Conservation (phyloP, 805 yeast genomes). For the Yarrowia divulgata region DNA sequence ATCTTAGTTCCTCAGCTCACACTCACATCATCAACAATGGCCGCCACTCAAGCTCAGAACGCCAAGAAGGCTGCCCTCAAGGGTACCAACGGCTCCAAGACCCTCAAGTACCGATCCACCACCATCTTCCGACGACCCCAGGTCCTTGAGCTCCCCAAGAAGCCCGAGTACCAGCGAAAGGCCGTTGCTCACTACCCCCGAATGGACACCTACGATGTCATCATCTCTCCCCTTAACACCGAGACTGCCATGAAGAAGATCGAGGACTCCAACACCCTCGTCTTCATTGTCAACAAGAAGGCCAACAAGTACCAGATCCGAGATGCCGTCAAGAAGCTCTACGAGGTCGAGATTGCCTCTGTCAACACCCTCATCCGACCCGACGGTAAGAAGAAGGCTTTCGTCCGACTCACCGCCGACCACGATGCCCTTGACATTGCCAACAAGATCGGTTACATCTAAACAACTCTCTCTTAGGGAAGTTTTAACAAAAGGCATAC, state of each 20-base stretch:
- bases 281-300: slow-evolving; percentile 96
- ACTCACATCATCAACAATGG: slow-evolving; percentile 45
- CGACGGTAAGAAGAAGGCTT: slow-evolving; percentile 99
- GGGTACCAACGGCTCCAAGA: slow-evolving; percentile 93
- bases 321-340: slow-evolving; percentile 96
- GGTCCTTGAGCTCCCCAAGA: slow-evolving; percentile 91
- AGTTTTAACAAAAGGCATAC: slow-evolving; percentile 4
- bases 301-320: slow-evolving; percentile 99
- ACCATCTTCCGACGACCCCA: slow-evolving; percentile 97
- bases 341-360: slow-evolving; percentile 92
- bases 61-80: slow-evolving; percentile 99
- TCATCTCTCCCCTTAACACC: slow-evolving; percentile 93
- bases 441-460: slow-evolving; percentile 99
- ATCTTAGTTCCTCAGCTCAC: slow-evolving; percentile 16
- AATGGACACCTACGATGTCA: slow-evolving; percentile 93
- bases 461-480: slow-evolving; percentile 49
- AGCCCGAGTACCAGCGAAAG: slow-evolving; percentile 94
- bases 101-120: slow-evolving; percentile 90
- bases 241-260: slow-evolving; percentile 99
- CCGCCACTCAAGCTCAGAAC: slow-evolving; percentile 81
- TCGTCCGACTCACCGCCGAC: slow-evolving; percentile 98
- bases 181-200: slow-evolving; percentile 97
- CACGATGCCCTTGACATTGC: slow-evolving; percentile 99
- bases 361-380: slow-evolving; percentile 98
- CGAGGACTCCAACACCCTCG: slow-evolving; percentile 99